A percentile compares a stretch with the other conserved stretches of the same genome.
Evolutionary conservation across 805 yeast species (phyloP).

Genomic region (Candida verbasci): DNA sequence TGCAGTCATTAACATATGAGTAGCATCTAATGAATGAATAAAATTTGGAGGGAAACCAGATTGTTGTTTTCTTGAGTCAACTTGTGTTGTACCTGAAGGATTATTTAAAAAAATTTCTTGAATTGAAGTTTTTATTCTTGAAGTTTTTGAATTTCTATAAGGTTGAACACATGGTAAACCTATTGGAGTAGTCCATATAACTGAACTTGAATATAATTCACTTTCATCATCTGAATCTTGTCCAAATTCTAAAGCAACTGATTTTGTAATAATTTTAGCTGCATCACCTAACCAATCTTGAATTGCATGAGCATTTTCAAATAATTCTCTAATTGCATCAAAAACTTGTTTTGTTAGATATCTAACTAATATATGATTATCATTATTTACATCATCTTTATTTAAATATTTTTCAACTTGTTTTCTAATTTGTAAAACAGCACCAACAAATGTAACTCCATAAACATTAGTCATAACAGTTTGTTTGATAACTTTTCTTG

Average conservation of each 20-base stretch:
- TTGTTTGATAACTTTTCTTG: conserved; percentile 34
- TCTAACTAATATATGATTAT: conserved; percentile 7
- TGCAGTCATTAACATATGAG: conserved; percentile 36
- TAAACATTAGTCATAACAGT: conserved; percentile 45
- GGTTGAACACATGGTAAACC: conserved; percentile 98
- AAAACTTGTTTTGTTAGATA: conserved; percentile 20
- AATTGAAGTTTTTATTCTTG: conserved; percentile 71
- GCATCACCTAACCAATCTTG: conserved; percentile 64
- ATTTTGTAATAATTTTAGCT: conserved; percentile 72
- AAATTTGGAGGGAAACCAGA: conserved; percentile 59
- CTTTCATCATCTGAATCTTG: conserved; percentile 52
- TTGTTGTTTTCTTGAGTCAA: conserved; percentile 83
- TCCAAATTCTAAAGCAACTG: conserved; percentile 47
- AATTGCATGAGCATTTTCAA: conserved; percentile 27
- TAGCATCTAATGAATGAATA: conserved; percentile 40
- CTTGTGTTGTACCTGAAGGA: conserved; percentile 72
- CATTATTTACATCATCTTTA: conserved; percentile 50
- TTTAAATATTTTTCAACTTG: conserved; percentile 12
- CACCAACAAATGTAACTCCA: conserved; percentile 40
- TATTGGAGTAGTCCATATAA: conserved; percentile 96
- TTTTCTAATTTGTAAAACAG: conserved; percentile 26
- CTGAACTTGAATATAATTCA: conserved; percentile 68
- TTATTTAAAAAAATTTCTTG: conserved; percentile 86
- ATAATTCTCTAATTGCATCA: conserved; percentile 25
- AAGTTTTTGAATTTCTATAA: conserved; percentile 65